Evolutionary conservation across 2,329 filamentous ascomycete genomes (phyloP), one percentile per base, ranked within the genome.

Genomic region (Sarocladium oryzae): DNA sequence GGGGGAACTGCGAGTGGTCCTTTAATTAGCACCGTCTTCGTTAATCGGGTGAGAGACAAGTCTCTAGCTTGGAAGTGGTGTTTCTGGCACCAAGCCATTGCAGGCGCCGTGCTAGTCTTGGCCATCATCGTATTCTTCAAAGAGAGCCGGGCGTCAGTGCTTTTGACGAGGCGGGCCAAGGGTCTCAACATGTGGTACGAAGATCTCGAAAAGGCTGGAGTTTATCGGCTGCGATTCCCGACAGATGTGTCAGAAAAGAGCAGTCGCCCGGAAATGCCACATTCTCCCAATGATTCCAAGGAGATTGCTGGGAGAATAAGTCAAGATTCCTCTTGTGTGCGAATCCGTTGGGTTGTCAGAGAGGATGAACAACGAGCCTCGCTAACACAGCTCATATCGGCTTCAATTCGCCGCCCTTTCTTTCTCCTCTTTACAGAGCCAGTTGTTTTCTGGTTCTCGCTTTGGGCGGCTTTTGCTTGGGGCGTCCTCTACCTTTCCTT

Each of bases 381-480:
- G 0, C 64, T 96, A 10, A 59, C 62, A 16, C 80, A 77, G 53
- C 88, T 91, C 79, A 83, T 96, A 50, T 72, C 74, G 5, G 81
- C 88, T 11, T 93, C 88, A 0, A 68, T 92, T 6, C 83, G 81
- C 56, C 79, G 90, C 0, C 90, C 90, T 0, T 95, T 96, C 64
- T 81, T 84, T 60, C 76, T 91, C 1, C 79, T 91, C 15, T 70
- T 85, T 56, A 90, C 86, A 0, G 87, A 91, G 57, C 84, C 86
- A 0, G 84, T 89, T 9, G 86, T 91, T 13, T 89, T 90, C 67
- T 89, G 81, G 71, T 96, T 96, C 71, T 89, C 86, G 1, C 74
- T 95, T 1, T 96, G 91, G 91, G 85, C 90, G 1, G 78, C 88
- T 0, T 96, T 96, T 65, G 85, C 85, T 18, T 96, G 91, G 91